Conservation (phyloP, 257 asterid species). For the Solanum boliviense region DNA sequence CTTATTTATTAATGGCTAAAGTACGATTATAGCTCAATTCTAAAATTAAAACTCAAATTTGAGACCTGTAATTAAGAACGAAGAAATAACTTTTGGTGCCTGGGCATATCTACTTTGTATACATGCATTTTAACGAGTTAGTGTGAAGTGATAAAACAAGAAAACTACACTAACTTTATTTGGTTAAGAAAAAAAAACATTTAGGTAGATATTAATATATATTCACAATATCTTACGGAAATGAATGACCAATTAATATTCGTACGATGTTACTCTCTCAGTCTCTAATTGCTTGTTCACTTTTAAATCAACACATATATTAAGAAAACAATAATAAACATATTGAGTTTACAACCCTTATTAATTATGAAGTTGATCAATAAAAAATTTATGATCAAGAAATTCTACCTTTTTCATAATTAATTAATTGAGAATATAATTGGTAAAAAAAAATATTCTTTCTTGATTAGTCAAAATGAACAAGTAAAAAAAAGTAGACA, state of each 20-base stretch:
- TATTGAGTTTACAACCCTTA: no score
- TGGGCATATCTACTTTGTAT: no score
- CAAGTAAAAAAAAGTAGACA: rapidly evolving
- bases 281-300: no score
- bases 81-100: neutral
- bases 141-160: neutral
- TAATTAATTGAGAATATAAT: no score
- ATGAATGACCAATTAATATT: neutral
- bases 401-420: no score
- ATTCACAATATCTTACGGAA: neutral
- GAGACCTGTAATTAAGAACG: rapidly evolving
- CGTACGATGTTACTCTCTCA: neutral
- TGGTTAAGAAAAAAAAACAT: neutral
- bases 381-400: no score
- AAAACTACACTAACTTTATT: neutral
- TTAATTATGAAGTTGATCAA: no score
- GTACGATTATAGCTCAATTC: rapidly evolving
- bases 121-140: neutral
- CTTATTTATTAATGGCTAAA: neutral
- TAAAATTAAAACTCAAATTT: rapidly evolving
- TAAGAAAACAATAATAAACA: no score
- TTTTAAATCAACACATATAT: no score
- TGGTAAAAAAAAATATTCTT: rapidly evolving
- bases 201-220: neutral
- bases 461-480: no score